These are phyloP conservation scores for Xylariaceae sp. DNA, from an alignment of 2,329 filamentous ascomycete species.

Conservation along the genomic window DNA sequence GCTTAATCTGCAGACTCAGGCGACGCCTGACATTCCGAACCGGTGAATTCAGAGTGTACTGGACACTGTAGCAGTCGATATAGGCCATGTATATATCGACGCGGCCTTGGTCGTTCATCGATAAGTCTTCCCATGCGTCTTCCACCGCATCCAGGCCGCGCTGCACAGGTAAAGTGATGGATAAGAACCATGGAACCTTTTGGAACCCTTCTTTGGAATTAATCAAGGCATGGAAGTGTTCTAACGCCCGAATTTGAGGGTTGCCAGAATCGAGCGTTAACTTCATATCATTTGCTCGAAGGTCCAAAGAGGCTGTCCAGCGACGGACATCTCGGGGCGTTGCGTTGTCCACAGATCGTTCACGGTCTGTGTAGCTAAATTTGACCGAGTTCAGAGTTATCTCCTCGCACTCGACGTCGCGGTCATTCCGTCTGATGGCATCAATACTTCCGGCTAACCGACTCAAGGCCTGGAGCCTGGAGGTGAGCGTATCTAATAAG, in stretches of 20 bases:
- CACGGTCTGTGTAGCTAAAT: slow-evolving; percentile 60
- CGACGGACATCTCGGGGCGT: slow-evolving; percentile 22
- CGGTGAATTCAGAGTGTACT: slow-evolving; percentile 41
- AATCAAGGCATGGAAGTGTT: slow-evolving; percentile 53
- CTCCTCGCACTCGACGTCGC: slow-evolving; percentile 53
- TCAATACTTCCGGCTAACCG: slow-evolving; percentile 67
- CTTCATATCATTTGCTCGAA: slow-evolving; percentile 50
- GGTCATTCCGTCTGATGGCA: slow-evolving; percentile 55
- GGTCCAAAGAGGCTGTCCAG: slow-evolving; percentile 56
- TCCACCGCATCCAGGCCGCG: slow-evolving; percentile 59
- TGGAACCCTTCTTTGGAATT: slow-evolving; percentile 43
- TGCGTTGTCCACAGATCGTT: slow-evolving; percentile 17
- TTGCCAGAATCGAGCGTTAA: slow-evolving; percentile 60
- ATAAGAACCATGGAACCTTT: slow-evolving; percentile 51
- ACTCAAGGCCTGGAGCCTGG: slow-evolving; percentile 62
- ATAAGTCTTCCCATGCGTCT: slow-evolving; percentile 43
- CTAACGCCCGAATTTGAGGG: slow-evolving; percentile 62
- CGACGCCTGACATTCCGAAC: slow-evolving; percentile 30
- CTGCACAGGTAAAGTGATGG: slow-evolving; percentile 62
- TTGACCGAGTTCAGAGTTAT: slow-evolving; percentile 60
- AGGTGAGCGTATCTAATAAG: slow-evolving; percentile 55
- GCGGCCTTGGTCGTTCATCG: slow-evolving; percentile 40
- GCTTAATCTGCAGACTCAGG: slow-evolving; percentile 50
- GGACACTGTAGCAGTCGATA: slow-evolving; percentile 55
- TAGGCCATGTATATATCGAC: slow-evolving; percentile 51